A percentile compares a stretch with the other conserved stretches of the same genome.
Conservation (phyloP, 2,329 filamentous ascomycete genomes). For the Botryosphaeria dothidea region DNA sequence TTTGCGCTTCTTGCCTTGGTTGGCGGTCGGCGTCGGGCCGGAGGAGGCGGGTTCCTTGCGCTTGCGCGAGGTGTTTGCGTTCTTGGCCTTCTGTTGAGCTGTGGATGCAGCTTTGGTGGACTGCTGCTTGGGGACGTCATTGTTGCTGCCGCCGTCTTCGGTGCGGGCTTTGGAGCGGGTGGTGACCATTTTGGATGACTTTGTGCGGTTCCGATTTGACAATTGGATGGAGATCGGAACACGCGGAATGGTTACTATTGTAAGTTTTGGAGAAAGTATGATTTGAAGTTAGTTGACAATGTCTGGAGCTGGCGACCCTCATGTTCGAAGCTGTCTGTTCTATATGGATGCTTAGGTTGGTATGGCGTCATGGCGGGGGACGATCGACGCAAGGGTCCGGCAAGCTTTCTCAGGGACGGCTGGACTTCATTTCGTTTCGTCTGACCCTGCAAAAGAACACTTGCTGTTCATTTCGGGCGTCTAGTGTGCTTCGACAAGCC, state of each 20-base stretch:
- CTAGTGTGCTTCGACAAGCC: too few relatives aligned
- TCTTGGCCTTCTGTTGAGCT: background rate
- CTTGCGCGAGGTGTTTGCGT: background rate
- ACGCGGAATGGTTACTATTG: background rate
- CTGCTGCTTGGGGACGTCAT: background rate
- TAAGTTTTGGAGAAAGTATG: background rate
- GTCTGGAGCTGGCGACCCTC: background rate
- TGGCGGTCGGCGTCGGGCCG: background rate
- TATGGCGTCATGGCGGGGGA: background rate
- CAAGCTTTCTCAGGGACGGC: background rate
- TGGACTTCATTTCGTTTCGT: background rate
- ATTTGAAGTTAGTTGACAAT: background rate
- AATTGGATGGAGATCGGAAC: too few relatives aligned
- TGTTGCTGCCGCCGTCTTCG: background rate
- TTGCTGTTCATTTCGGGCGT: too few relatives aligned
- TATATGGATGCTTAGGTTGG: background rate
- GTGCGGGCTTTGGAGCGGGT: background rate
- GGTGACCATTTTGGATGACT: background rate
- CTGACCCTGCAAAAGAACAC: background rate
- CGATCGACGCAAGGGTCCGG: background rate
- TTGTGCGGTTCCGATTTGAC: background rate
- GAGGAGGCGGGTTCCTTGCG: background rate
- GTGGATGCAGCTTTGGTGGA: background rate
- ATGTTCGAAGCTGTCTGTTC: background rate
- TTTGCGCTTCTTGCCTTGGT: slow-evolving; percentile 4